Evolutionary conservation across 495 filamentous ascomycete genomes (phyloP).

Genomic region (Xylaria telfairii): DNA sequence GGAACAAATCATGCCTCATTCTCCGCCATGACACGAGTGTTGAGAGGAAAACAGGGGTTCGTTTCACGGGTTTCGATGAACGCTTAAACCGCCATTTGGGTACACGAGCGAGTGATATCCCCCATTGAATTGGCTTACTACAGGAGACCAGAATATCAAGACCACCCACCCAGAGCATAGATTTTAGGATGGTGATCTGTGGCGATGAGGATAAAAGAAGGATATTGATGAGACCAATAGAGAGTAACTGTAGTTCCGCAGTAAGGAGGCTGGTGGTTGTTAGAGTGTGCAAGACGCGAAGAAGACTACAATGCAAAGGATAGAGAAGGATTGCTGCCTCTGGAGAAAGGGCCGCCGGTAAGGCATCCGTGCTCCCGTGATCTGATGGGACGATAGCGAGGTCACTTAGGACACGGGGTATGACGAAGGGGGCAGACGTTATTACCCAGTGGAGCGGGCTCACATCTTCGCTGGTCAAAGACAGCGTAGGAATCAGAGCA

Average conservation of each 20-base stretch:
- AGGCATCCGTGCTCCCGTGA: not conserved
- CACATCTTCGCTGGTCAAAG: slow-evolving; percentile 34
- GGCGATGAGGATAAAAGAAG: slow-evolving; percentile 79
- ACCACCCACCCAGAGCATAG: slow-evolving; percentile 87
- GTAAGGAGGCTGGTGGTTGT: slow-evolving; percentile 85
- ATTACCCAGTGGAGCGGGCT: slow-evolving; percentile 76
- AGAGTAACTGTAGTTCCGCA: slow-evolving; percentile 87
- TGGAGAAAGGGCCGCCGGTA: slow-evolving; percentile 43
- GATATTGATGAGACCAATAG: slow-evolving; percentile 81
- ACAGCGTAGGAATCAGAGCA: slow-evolving; percentile 67
- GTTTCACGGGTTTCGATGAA: slow-evolving; percentile 35
- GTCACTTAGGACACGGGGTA: slow-evolving; percentile 22
- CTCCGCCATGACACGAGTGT: slow-evolving; percentile 38
- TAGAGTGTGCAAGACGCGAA: slow-evolving; percentile 73
- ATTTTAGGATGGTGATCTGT: slow-evolving; percentile 81
- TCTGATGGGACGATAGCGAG: not conserved
- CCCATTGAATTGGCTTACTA: slow-evolving; percentile 80
- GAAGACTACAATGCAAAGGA: slow-evolving; percentile 85
- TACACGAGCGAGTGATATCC: slow-evolving; percentile 82
- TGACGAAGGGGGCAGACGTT: slow-evolving; percentile 65
- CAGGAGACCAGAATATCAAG: slow-evolving; percentile 76
- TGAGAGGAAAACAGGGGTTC: slow-evolving; percentile 33
- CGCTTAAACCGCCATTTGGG: slow-evolving; percentile 89
- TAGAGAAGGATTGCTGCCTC: slow-evolving; percentile 76
- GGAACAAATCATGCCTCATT: slow-evolving; percentile 40